A percentile compares a stretch with the other conserved stretches of the same genome.
Conservation (phyloP, 495 filamentous ascomycete genomes). For the Podospora conica region DNA sequence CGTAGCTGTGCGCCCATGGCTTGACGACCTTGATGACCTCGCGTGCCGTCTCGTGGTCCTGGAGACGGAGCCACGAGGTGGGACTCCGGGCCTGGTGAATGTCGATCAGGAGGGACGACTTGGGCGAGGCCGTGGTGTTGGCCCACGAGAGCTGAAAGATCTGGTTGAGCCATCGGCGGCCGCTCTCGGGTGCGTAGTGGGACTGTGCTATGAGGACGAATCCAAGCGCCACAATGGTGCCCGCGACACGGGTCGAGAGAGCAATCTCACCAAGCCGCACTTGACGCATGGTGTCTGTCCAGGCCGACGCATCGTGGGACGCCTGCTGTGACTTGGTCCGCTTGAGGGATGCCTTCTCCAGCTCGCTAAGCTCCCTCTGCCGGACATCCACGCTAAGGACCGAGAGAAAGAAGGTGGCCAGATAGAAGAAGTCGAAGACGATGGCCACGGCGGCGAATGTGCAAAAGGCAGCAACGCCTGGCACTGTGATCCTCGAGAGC, state of each 20-base stretch:
- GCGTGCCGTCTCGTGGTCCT: constrained; percentile 66
- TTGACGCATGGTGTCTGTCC: constrained; percentile 43
- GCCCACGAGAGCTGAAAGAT: constrained; percentile 28
- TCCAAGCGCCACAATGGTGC: constrained; percentile 55
- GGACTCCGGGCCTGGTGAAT: constrained; percentile 64
- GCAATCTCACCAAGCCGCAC: constrained; percentile 46
- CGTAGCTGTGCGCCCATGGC: constrained; percentile 56
- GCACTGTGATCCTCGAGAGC: constrained; percentile 52
- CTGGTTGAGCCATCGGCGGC: constrained; percentile 36
- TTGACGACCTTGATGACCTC: constrained; percentile 65
- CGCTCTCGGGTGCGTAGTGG: constrained; percentile 56
- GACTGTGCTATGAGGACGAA: constrained; percentile 57
- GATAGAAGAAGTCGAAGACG: constrained; percentile 62
- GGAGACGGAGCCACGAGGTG: constrained; percentile 62
- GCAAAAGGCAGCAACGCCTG: constrained; percentile 62
- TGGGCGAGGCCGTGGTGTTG: constrained; percentile 24
- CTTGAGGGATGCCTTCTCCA: constrained; percentile 40
- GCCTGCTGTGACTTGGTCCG: constrained; percentile 21
- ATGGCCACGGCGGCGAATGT: constrained; percentile 62
- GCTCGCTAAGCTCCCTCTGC: constrained; percentile 55
- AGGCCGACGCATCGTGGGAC: constrained; percentile 31
- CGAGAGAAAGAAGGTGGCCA: constrained; percentile 65
- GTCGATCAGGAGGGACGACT: constrained; percentile 37
- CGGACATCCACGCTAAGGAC: constrained; percentile 70
- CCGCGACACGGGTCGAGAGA: constrained; percentile 52